phyloP scores from a whole-genome alignment of 495 filamentous ascomycete species.

The Penicillium cinerascens region DNA sequence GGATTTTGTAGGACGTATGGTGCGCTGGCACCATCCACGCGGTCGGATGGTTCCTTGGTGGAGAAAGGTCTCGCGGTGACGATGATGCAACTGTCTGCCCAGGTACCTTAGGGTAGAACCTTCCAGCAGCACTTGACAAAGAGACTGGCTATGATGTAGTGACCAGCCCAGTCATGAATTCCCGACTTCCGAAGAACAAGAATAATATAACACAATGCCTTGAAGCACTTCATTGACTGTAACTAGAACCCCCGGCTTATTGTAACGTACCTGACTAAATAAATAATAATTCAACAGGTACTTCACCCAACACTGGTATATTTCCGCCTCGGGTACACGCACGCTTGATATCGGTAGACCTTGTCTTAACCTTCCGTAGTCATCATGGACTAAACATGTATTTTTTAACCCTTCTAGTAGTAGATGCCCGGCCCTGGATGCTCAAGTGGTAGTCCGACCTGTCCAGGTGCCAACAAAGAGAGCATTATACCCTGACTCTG shows the following conservation, averaged over 20 bases:
- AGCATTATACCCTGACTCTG: too few relatives aligned
- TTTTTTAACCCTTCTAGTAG: background rate
- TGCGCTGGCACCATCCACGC: background rate
- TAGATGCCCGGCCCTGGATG: background rate
- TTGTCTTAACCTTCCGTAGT: background rate
- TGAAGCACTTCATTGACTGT: background rate
- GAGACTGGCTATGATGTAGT: slow-evolving; percentile 17
- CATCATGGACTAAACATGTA: too few relatives aligned
- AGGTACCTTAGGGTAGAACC: slow-evolving; percentile 12
- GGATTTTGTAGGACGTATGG: background rate
- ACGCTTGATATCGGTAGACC: too few relatives aligned
- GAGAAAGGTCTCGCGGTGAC: slow-evolving; percentile 7
- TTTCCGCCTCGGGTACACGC: background rate
- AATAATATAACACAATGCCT: background rate
- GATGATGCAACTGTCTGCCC: slow-evolving; percentile 15
- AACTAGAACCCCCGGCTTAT: too few relatives aligned
- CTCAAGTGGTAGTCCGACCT: too few relatives aligned
- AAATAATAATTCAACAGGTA: background rate
- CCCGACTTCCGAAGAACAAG: background rate
- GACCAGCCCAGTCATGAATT: background rate
- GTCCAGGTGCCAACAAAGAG: too few relatives aligned
- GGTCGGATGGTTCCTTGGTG: background rate
- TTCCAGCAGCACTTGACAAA: slow-evolving; percentile 18
- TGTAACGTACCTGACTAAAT: too few relatives aligned
- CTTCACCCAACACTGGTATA: too few relatives aligned